Conservation (phyloP, 2,329 filamentous ascomycete genomes). For the Sarocladium brachiariae region DNA sequence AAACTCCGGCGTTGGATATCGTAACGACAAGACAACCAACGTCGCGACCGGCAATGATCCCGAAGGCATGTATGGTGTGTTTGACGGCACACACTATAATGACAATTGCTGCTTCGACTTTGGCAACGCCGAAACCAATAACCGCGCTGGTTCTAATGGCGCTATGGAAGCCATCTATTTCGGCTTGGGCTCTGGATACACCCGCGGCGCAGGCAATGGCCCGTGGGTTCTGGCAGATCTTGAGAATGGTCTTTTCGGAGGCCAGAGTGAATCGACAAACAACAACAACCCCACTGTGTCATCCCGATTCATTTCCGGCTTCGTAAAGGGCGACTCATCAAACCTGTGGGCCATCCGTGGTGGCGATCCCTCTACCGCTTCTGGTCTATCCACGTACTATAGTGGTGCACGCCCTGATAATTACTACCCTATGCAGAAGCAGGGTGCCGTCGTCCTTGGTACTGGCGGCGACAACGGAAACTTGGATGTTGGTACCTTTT, state of each 20-base stretch:
- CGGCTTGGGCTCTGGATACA: slow-evolving; percentile 42
- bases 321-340: slow-evolving; percentile 45
- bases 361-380: slow-evolving; percentile 38
- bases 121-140: slow-evolving; percentile 48
- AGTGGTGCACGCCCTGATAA: slow-evolving; percentile 39
- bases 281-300: slow-evolving; percentile 43
- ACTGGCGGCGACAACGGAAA: slow-evolving; percentile 61
- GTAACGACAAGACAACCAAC: slow-evolving; percentile 46
- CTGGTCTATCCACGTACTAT: slow-evolving; percentile 55
- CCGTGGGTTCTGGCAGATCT: slow-evolving; percentile 65
- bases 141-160: slow-evolving; percentile 47
- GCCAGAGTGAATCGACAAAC: slow-evolving; percentile 37
- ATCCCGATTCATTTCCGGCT: slow-evolving; percentile 48
- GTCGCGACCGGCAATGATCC: slow-evolving; percentile 47
- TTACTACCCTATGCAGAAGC: slow-evolving; percentile 58
- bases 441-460: slow-evolving; percentile 59
- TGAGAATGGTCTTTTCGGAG: slow-evolving; percentile 60
- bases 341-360: slow-evolving; percentile 55
- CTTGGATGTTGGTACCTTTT: slow-evolving; percentile 54
- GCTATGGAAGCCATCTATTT: slow-evolving; percentile 67
- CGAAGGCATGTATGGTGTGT: slow-evolving; percentile 53
- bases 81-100: slow-evolving; percentile 56
- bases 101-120: slow-evolving; percentile 50
- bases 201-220: slow-evolving; percentile 48
- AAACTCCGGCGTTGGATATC: slow-evolving; percentile 54